Evolutionary conservation across 352 stramenopile genomes (phyloP).

Genomic region (Phytophthora multivora): DNA sequence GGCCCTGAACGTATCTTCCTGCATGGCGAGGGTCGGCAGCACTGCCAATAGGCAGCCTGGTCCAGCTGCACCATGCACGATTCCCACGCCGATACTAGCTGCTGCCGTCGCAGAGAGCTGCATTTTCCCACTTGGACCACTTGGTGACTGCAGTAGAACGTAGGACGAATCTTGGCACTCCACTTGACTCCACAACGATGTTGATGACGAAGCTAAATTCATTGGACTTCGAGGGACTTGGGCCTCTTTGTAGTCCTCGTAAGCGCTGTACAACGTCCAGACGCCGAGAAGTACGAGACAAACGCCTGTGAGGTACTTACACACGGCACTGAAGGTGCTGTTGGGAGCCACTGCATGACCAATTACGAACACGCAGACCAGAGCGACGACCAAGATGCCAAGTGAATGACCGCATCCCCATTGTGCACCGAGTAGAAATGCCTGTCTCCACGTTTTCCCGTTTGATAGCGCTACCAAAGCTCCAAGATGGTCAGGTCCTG

Average conservation of each 20-base stretch:
- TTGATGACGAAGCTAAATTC: constrained; percentile 24
- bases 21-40: constrained; percentile 84
- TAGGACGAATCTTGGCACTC: constrained; percentile 66
- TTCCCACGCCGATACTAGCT: constrained; percentile 61
- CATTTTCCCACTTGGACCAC: constrained; percentile 10
- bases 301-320: constrained; percentile 68
- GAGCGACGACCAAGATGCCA: constrained; percentile 76
- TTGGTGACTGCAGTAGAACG: constrained; percentile 44
- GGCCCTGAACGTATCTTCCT: constrained; percentile 67
- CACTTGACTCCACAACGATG: constrained; percentile 50
- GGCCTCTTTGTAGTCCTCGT: constrained; percentile 33
- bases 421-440: constrained; percentile 82
- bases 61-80: constrained; percentile 89
- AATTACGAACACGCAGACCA: constrained; percentile 50
- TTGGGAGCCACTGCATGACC: constrained; percentile 40
- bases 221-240: constrained; percentile 14
- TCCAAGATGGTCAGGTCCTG: constrained; percentile 88
- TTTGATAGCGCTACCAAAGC: constrained; percentile 86
- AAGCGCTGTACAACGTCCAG: constrained; percentile 55
- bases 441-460: constrained; percentile 55
- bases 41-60: constrained; percentile 81
- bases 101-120: constrained; percentile 12
- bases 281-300: constrained; percentile 66
- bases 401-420: constrained; percentile 90
- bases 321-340: constrained; percentile 38